Evolutionary conservation across 2,329 filamentous ascomycete genomes (phyloP).

Genomic region (Drechmeria coniospora): DNA sequence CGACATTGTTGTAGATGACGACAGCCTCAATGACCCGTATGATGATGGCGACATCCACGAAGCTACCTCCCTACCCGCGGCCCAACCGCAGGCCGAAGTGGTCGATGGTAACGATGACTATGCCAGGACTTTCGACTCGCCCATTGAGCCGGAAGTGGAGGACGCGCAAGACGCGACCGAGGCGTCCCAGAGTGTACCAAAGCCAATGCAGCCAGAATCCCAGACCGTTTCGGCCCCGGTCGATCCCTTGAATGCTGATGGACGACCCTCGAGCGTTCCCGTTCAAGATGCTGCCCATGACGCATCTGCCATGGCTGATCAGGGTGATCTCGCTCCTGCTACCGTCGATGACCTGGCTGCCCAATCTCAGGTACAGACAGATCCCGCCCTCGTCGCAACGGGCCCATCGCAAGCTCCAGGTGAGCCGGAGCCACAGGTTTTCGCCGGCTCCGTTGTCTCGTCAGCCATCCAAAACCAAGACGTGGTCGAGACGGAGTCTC

Average conservation of each 20-base stretch:
- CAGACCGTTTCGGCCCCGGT: constrained; percentile 24
- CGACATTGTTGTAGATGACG: constrained; percentile 28
- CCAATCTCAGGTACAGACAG: constrained; percentile 13
- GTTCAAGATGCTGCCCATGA: constrained; percentile 14
- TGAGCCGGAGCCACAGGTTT: constrained; percentile 8
- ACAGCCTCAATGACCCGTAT: constrained; percentile 33
- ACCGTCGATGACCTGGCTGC: constrained; percentile 6
- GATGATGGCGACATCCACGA: constrained; percentile 15
- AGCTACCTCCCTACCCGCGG: constrained; percentile 12
- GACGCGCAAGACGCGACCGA: constrained; percentile 18
- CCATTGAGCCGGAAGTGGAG: constrained; percentile 21
- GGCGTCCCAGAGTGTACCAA: constrained; percentile 23
- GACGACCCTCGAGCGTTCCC: no score
- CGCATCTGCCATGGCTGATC: constrained; percentile 11
- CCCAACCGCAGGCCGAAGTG: constrained; percentile 14
- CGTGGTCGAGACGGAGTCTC: constrained; percentile 13
- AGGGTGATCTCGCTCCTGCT: constrained; percentile 8
- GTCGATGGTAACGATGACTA: constrained; percentile 30
- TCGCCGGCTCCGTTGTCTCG: constrained; percentile 7
- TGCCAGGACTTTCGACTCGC: constrained; percentile 35
- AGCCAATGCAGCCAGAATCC: constrained; percentile 23
- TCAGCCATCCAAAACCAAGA: constrained; percentile 13
- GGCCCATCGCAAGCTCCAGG: constrained; percentile 7
- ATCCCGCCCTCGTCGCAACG: constrained; percentile 7
- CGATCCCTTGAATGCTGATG: constrained; percentile 19